Evolutionary conservation across 1,139 yeast genomes (phyloP).

Genomic region (Petasospora fabianii): DNA sequence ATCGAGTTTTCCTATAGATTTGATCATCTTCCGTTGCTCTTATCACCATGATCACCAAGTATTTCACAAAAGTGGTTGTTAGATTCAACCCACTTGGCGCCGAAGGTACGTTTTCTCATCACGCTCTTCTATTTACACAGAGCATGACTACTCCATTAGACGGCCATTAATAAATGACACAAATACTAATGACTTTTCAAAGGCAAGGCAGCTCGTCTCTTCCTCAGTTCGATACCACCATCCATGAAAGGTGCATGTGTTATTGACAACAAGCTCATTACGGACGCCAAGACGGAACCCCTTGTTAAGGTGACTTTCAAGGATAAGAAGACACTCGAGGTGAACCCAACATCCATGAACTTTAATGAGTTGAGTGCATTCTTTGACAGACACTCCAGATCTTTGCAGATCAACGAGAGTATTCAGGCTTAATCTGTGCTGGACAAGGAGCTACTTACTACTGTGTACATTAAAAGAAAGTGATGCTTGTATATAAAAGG

Average conservation of each 20-base stretch:
- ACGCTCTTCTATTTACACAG: not conserved
- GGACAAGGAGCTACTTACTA: not conserved
- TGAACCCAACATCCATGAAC: conserved; percentile 56
- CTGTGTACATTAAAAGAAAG: not conserved
- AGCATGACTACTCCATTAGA: conserved; percentile 1
- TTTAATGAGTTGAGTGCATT: conserved; percentile 53
- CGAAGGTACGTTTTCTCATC: conserved; percentile 43
- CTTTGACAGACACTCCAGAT: conserved; percentile 70
- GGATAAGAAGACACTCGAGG: conserved; percentile 69
- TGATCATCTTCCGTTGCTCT: no score
- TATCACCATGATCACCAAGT: conserved; percentile 78
- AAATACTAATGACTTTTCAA: conserved; percentile 1
- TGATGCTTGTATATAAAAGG: conserved; percentile 1
- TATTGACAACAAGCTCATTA: conserved; percentile 53
- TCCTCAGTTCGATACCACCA: conserved; percentile 78
- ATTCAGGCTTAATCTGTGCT: conserved; percentile 36
- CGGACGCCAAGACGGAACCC: conserved; percentile 45
- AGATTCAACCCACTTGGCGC: conserved; percentile 73
- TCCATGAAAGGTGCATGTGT: conserved; percentile 49
- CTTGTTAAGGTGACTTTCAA: conserved; percentile 67
- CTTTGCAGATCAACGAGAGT: conserved; percentile 63
- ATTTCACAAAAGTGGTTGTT: conserved; percentile 72
- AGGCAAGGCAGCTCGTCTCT: conserved; percentile 77
- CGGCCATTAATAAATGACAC: no score
- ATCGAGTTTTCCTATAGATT: no score